These are phyloP conservation scores for Lipomyces yamadae DNA, from an alignment of 805 yeast genomes.

Conservation along the genomic window DNA sequence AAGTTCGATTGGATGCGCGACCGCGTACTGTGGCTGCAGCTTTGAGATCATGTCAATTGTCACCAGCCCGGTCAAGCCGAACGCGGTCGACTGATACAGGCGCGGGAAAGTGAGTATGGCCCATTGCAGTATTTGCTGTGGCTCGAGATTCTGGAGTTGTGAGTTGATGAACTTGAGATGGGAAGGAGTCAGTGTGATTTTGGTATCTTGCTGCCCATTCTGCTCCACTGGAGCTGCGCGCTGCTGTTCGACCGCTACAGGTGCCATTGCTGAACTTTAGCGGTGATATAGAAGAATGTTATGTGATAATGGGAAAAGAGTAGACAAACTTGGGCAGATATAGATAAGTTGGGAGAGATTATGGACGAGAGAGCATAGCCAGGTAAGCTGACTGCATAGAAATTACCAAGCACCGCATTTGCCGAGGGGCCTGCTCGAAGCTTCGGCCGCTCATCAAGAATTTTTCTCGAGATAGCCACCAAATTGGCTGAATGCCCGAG, in stretches of 20 bases:
- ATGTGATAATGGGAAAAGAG: too few relatives aligned
- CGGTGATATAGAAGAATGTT: not conserved
- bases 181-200: conserved; percentile 50
- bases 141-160: conserved; percentile 59
- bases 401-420: not conserved
- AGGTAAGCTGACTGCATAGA: not conserved
- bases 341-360: too few relatives aligned
- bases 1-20: conserved; percentile 62
- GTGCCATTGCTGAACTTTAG: conserved; percentile 20
- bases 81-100: conserved; percentile 89
- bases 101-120: conserved; percentile 80
- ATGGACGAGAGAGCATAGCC: not conserved
- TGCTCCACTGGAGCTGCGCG: not conserved
- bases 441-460: not conserved
- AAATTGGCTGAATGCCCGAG: not conserved
- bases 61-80: conserved; percentile 90
- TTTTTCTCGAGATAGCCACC: not conserved
- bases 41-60: conserved; percentile 81
- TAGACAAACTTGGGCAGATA: too few relatives aligned
- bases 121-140: conserved; percentile 82
- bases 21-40: conserved; percentile 44
- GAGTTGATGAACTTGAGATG: conserved; percentile 71
- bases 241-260: conserved; percentile 21
- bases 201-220: conserved; percentile 12
- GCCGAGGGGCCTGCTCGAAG: not conserved